Evolutionary conservation across 2,329 filamentous ascomycete species (phyloP).

Genomic region (Cordyceps javanica): DNA sequence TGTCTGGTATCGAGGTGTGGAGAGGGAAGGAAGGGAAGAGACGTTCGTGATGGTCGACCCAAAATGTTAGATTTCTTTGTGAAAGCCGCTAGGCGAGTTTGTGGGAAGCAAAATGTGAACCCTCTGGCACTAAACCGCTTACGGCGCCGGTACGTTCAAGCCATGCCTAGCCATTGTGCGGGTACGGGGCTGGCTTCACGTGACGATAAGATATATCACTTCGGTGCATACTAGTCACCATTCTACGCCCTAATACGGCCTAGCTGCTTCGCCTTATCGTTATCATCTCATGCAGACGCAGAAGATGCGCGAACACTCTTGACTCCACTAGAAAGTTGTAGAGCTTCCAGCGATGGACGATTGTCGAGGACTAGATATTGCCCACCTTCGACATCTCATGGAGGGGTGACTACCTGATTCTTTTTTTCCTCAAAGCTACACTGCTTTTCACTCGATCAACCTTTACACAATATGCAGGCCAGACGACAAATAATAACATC

Average conservation of each 20-base stretch:
- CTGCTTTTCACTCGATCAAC: background rate
- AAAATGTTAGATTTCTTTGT: conserved; percentile 37
- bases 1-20: conserved; percentile 36
- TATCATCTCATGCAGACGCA: conserved; percentile 15
- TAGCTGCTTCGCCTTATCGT: background rate
- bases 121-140: conserved; percentile 33
- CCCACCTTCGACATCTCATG: background rate
- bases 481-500: conserved; percentile 33
- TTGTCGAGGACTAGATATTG: conserved; percentile 11
- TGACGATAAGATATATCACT: conserved; percentile 26
- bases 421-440: background rate
- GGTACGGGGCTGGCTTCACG: conserved; percentile 30
- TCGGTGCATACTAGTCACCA: background rate
- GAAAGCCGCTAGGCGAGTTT: conserved; percentile 36
- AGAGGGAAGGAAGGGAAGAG: conserved; percentile 30
- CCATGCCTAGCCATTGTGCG: conserved; percentile 17
- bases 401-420: background rate
- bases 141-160: conserved; percentile 17
- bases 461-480: conserved; percentile 32
- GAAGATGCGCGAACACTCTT: conserved; percentile 37
- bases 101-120: conserved; percentile 39
- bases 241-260: background rate
- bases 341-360: conserved; percentile 16
- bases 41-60: conserved; percentile 32
- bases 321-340: conserved; percentile 20